Conservation (phyloP, 31 red algal species). For the Pterothamnion heteromorphum region DNA sequence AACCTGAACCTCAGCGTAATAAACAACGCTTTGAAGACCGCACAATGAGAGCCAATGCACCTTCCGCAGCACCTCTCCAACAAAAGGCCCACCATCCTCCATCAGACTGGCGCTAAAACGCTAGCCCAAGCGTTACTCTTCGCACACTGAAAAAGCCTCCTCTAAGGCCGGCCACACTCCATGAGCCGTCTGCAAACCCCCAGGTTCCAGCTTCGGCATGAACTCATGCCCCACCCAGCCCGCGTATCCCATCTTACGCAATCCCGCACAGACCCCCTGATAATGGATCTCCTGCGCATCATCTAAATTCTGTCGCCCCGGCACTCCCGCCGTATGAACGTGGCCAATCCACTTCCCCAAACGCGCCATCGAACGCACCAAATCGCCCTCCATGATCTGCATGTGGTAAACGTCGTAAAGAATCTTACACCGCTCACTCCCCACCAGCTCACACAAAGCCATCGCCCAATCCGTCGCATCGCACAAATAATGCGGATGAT, state of each 20-base stretch:
- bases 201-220: not conserved
- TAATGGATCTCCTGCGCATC: not conserved
- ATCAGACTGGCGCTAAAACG: too few species aligned
- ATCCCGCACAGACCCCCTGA: not conserved
- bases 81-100: too few species aligned
- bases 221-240: not conserved
- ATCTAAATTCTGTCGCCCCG: not conserved
- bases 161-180: too few species aligned
- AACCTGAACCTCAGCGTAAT: too few species aligned
- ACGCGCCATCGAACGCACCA: not conserved
- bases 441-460: not conserved
- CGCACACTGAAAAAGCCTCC: too few species aligned
- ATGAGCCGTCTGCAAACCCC: too few species aligned
- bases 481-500: not conserved
- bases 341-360: not conserved
- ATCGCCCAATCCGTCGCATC: not conserved
- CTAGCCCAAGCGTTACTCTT: too few species aligned
- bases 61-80: too few species aligned
- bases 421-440: not conserved
- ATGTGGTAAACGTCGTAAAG: slow-evolving; percentile 19
- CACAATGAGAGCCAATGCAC: too few species aligned
- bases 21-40: too few species aligned
- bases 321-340: not conserved
- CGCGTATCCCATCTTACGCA: not conserved
- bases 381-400: slow-evolving; percentile 26